Base-by-base conservation (phyloP, 148 eudicot species). In the Chenopodium album region DNA sequence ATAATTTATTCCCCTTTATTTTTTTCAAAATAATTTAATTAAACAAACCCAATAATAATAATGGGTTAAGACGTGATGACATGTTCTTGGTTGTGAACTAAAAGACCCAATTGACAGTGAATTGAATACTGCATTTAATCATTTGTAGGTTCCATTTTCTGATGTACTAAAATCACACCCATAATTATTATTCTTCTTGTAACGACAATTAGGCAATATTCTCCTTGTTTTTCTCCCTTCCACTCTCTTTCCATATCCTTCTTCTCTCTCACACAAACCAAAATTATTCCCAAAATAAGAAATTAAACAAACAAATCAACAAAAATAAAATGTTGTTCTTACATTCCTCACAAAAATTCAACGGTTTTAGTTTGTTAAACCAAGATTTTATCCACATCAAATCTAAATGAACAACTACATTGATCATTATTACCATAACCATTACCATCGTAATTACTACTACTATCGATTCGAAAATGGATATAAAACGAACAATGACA, bases 401-500 rank as follows among this genome's bases (percentile, higher is more conserved):
- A 9, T 20, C 54, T 70, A 77, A 77, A 63, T 77, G 79, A 77
- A 63, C 70, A 63, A 73, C 71, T 7, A 23, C 22, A 71, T 67
- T 29, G 34, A 67, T 29, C 32, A 71, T 5, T 9, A 41, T 34
- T 7, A 12, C 20, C 28, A 29, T 16, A 9, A 46, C 28, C 46
- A 63, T 10, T 13, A n/a, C 64, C 26, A 31, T 59, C 28, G 4
- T 16, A 31, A 59, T 2, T 34, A 26, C 26, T 34, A 4, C 14
- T 2, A n/a, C 66, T 26, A 50, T 66, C 12, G 2, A 74, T 4
- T 59, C 23, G 9, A 28, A 44, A 13, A 84, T 81, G 83, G 84
- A 84, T 12, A 60, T 66, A 46, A 85, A 92, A 77, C 87, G 96
- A 71, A 94, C 94, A 8, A 85, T 90, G 83, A 94, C 98, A 10